A percentile compares a stretch with the other conserved stretches of the same genome.
Conservation (phyloP, 139 green algal species). For the Mesostigma viride region DNA sequence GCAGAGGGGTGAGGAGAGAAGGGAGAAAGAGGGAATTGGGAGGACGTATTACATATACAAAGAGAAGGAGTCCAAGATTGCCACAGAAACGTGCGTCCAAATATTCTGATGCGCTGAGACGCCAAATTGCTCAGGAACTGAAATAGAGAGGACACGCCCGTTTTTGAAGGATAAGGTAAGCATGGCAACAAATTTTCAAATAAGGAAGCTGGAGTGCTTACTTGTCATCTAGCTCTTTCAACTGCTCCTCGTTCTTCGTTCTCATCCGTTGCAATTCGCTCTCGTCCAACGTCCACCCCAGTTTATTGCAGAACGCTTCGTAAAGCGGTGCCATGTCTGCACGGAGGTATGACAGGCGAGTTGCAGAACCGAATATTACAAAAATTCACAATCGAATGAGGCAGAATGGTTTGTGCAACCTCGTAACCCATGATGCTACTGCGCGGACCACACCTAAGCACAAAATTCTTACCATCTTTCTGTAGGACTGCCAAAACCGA, state of each 20-base stretch:
- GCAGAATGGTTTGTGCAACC: no score
- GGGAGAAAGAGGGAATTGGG: no score
- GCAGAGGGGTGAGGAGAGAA: no score
- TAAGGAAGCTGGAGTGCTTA: no score
- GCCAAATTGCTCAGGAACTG: not conserved
- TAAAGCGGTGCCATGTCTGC: constrained; percentile 4
- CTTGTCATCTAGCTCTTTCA: constrained; percentile 17
- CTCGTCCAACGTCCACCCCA: constrained; percentile 13
- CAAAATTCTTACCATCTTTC: constrained; percentile 17
- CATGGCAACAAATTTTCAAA: not conserved
- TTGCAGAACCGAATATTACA: constrained; percentile 9
- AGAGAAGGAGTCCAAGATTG: no score
- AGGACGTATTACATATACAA: no score
- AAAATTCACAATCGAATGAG: no score
- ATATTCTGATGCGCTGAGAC: not conserved
- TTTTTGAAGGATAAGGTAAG: not conserved
- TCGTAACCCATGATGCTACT: no score
- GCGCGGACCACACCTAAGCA: no score
- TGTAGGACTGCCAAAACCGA: constrained; percentile 19
- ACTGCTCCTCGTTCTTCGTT: not conserved
- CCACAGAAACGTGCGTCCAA: not conserved
- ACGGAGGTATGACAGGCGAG: not conserved
- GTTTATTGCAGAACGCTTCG: constrained; percentile 12
- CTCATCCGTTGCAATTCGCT: not conserved
- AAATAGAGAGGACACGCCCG: not conserved